Percentiles rank a stretch among this genome's conserved stretches.
Conservation (phyloP, 2,329 filamentous ascomycete genomes). For the Apiospora aurea region DNA sequence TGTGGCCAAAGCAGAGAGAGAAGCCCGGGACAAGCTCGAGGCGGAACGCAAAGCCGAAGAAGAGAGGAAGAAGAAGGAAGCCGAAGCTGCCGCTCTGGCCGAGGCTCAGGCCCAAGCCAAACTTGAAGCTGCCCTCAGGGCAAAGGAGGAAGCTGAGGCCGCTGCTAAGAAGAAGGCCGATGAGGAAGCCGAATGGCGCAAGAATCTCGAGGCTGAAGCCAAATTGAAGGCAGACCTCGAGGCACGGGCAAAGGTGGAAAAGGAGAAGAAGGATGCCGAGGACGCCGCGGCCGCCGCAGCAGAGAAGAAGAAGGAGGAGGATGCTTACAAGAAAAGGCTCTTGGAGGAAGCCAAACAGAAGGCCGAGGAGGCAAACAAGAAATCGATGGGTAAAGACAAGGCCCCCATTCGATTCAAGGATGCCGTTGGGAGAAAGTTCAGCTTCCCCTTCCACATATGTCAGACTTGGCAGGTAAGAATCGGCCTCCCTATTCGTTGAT, state of each 20-base stretch:
- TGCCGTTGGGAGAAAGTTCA: constrained; percentile 89
- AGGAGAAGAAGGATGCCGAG: constrained; percentile 43
- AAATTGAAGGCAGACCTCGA: constrained; percentile 51
- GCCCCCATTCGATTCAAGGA: constrained; percentile 89
- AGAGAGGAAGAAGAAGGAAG: constrained; percentile 36
- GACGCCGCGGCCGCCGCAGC: constrained; percentile 50
- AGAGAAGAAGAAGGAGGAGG: constrained; percentile 52
- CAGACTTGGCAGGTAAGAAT: constrained; percentile 79
- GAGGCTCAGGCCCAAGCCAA: constrained; percentile 39
- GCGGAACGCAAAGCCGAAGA: constrained; percentile 40
- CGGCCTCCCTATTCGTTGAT: background rate
- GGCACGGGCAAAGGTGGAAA: constrained; percentile 47
- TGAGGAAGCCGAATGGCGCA: constrained; percentile 37
- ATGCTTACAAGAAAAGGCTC: constrained; percentile 52
- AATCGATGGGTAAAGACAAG: constrained; percentile 65
- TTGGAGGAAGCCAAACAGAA: constrained; percentile 55
- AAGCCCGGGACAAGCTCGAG: constrained; percentile 44
- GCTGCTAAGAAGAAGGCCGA: constrained; percentile 32
- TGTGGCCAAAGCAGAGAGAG: constrained; percentile 43
- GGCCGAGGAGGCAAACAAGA: constrained; percentile 51
- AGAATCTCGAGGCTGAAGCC: constrained; percentile 40
- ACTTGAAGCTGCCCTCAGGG: constrained; percentile 35
- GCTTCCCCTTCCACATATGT: constrained; percentile 87
- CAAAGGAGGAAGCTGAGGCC: constrained; percentile 38
- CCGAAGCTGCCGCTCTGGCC: constrained; percentile 40